Percentiles rank a stretch among this genome's conserved stretches.
Evolutionary conservation across 805 yeast species (phyloP).

Genomic region (Candida bentonensis): DNA sequence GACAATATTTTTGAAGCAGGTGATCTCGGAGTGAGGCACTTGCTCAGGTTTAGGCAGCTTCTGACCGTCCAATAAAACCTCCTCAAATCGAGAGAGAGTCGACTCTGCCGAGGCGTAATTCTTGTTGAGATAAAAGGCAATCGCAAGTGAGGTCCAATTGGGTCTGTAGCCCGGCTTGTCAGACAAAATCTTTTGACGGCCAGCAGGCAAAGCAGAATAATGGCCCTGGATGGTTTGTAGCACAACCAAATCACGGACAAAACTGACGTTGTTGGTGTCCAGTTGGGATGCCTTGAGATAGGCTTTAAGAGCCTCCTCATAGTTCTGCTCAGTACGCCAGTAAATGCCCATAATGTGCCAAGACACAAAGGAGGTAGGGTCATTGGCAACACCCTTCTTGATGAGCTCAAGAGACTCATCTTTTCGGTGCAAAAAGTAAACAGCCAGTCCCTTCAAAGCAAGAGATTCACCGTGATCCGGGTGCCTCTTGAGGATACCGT

Average conservation of each 20-base stretch:
- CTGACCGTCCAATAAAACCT: conserved; percentile 39
- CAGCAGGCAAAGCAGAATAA: conserved; percentile 41
- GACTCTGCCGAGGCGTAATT: conserved; percentile 56
- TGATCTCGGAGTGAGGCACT: conserved; percentile 43
- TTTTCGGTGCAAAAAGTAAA: conserved; percentile 41
- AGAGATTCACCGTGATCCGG: conserved; percentile 65
- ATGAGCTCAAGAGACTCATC: conserved; percentile 53
- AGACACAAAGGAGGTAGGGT: conserved; percentile 50
- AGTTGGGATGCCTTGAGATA: conserved; percentile 60
- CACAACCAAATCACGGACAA: conserved; percentile 68
- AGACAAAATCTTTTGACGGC: conserved; percentile 58
- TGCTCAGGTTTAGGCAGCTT: conserved; percentile 36
- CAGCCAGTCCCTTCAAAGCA: conserved; percentile 69
- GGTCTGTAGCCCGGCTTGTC: conserved; percentile 71
- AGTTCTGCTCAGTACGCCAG: conserved; percentile 55
- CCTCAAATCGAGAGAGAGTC: conserved; percentile 65
- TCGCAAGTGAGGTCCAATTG: conserved; percentile 72
- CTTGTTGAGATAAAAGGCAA: conserved; percentile 66
- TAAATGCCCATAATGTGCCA: conserved; percentile 80
- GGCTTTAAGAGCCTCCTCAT: conserved; percentile 65
- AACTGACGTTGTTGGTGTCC: conserved; percentile 65
- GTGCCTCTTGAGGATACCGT: conserved; percentile 60
- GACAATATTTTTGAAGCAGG: conserved; percentile 56
- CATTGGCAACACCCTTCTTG: conserved; percentile 44
- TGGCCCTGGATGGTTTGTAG: conserved; percentile 73